Conservation (phyloP, 768 basidiomycete species). For the Naganishia onofrii region DNA sequence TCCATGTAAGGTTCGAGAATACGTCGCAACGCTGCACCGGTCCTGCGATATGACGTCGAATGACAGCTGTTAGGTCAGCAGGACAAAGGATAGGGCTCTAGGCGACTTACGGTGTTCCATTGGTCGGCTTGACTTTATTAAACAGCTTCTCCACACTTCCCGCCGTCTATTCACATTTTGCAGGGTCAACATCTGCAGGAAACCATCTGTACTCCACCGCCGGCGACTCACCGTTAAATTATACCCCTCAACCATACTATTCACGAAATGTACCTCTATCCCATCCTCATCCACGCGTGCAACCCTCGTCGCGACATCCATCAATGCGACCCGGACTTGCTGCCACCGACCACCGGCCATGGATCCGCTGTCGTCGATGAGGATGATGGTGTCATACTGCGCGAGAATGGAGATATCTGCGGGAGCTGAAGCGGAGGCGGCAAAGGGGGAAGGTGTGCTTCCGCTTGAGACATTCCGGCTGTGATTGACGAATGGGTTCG, state of each 20-base stretch:
- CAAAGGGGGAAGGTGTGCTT: neutral
- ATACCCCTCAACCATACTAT: constrained; percentile 43
- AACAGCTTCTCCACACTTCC: constrained; percentile 48
- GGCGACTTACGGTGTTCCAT: constrained; percentile 45
- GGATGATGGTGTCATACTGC: constrained; percentile 44
- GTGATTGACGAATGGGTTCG: constrained; percentile 7
- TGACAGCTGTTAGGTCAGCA: neutral
- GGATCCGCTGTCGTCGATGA: constrained; percentile 36
- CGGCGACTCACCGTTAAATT: constrained; percentile 38
- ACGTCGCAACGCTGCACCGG: constrained; percentile 40
- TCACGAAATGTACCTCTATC: constrained; percentile 49
- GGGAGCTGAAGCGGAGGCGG: neutral
- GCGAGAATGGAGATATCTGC: constrained; percentile 42
- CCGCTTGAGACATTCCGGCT: neutral
- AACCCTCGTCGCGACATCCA: constrained; percentile 44
- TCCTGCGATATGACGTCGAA: constrained; percentile 27
- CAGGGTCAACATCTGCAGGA: neutral
- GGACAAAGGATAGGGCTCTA: neutral
- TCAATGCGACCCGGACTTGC: constrained; percentile 39
- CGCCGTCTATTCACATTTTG: constrained; percentile 23
- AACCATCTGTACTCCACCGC: too few relatives aligned
- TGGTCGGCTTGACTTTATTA: constrained; percentile 41
- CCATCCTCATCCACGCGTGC: constrained; percentile 39
- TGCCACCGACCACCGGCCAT: constrained; percentile 48
- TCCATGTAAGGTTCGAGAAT: constrained; percentile 46